Evolutionary conservation across 2,329 filamentous ascomycete genomes (phyloP).

Genomic region (Cytospora leucostoma): DNA sequence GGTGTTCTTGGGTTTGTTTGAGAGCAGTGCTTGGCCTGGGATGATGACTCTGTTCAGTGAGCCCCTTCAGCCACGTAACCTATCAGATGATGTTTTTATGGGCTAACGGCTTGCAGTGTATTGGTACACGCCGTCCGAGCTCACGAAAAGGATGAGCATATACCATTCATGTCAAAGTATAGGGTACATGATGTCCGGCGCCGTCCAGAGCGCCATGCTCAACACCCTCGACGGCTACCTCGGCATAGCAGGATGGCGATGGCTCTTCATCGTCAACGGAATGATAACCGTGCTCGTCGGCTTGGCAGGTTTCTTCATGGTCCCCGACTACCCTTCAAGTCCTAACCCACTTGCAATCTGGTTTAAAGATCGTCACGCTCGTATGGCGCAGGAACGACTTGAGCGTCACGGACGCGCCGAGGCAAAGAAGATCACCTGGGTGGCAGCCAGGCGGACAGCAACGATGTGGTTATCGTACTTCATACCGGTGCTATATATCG

Average conservation of each 20-base stretch:
- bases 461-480: slow-evolving; percentile 48
- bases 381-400: slow-evolving; percentile 46
- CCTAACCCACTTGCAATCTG: slow-evolving; percentile 46
- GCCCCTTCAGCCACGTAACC: slow-evolving; percentile 24
- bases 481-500: slow-evolving; percentile 46
- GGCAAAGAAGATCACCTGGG: slow-evolving; percentile 48
- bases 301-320: slow-evolving; percentile 51
- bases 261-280: slow-evolving; percentile 59
- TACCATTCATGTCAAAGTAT: slow-evolving; percentile 56
- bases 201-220: slow-evolving; percentile 55
- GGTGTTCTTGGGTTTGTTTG: slow-evolving; percentile 43
- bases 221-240: slow-evolving; percentile 50
- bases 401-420: slow-evolving; percentile 47
- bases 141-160: slow-evolving; percentile 55
- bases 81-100: slow-evolving; percentile 19
- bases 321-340: slow-evolving; percentile 45
- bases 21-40: slow-evolving; percentile 44
- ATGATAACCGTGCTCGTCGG: slow-evolving; percentile 56
- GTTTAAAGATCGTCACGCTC: slow-evolving; percentile 45
- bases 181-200: slow-evolving; percentile 55
- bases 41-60: slow-evolving; percentile 46
- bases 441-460: slow-evolving; percentile 46
- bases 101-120: slow-evolving; percentile 35
- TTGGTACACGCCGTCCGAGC: slow-evolving; percentile 45
- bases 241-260: slow-evolving; percentile 53